A percentile compares a stretch with the other conserved stretches of the same genome.
phyloP scores from a whole-genome alignment of 2,329 filamentous ascomycete species.

The Verticillium albo-atrum region DNA sequence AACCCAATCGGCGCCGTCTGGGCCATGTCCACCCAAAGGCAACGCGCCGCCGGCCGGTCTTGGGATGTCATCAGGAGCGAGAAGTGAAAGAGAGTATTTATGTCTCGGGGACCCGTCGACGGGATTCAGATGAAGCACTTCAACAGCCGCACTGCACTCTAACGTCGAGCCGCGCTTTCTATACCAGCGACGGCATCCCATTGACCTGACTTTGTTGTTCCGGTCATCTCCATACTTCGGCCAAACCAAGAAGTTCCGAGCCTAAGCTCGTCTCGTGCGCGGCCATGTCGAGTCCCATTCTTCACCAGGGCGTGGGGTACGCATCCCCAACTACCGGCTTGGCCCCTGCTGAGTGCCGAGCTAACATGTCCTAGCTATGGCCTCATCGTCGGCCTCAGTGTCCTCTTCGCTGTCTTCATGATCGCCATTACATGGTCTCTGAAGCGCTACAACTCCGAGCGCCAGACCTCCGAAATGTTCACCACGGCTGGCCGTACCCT shows the following conservation, averaged over 20 bases:
- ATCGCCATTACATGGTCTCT: slow-evolving; percentile 66
- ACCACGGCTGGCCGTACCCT: slow-evolving; percentile 83
- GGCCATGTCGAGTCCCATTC: slow-evolving; percentile 2
- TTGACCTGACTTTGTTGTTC: background rate
- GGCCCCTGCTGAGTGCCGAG: background rate
- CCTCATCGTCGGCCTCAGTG: slow-evolving; percentile 11
- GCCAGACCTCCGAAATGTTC: slow-evolving; percentile 92
- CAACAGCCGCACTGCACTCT: background rate
- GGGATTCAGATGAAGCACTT: background rate
- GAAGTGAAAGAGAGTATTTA: background rate
- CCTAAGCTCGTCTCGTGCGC: background rate
- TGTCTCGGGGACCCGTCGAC: background rate
- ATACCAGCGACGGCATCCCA: background rate
- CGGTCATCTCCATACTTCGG: background rate
- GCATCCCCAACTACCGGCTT: background rate
- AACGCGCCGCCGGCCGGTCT: background rate
- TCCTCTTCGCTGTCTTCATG: slow-evolving; percentile 15
- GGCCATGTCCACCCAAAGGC: background rate
- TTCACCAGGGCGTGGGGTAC: slow-evolving; percentile 12
- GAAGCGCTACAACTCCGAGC: slow-evolving; percentile 57
- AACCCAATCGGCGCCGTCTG: background rate
- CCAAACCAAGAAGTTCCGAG: background rate
- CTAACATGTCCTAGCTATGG: slow-evolving; percentile 6
- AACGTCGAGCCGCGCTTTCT: background rate
- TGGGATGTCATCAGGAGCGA: background rate